Evolutionary conservation across 768 basidiomycete genomes (phyloP).

Genomic region (Naematelia encephala): DNA sequence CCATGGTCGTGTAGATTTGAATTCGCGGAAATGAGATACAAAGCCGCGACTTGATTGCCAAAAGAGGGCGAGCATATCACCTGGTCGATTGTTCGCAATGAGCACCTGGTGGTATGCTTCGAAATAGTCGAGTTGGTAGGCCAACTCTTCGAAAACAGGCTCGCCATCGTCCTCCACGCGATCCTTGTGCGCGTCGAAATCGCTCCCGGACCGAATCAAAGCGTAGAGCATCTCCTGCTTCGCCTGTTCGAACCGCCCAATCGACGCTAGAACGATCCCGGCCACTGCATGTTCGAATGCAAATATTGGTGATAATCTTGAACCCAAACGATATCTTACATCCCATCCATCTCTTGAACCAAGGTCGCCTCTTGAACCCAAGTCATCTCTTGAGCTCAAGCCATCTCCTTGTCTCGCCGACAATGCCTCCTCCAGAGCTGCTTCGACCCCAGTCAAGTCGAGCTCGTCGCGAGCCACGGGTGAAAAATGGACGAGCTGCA

Average conservation of each 20-base stretch:
- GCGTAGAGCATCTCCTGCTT: background rate
- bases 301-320: background rate
- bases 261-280: background rate
- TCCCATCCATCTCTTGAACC: too few relatives aligned
- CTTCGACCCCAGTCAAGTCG: background rate
- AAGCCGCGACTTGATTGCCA: background rate
- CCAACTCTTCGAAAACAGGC: background rate
- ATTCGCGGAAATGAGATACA: background rate
- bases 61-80: background rate
- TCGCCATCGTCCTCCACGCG: background rate
- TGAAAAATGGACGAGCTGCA: background rate
- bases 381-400: too few relatives aligned
- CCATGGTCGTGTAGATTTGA: background rate
- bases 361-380: too few relatives aligned
- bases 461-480: background rate
- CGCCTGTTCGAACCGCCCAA: background rate
- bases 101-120: background rate
- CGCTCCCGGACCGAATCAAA: background rate
- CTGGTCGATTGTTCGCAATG: background rate
- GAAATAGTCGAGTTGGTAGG: background rate
- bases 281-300: background rate
- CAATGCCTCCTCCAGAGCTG: too few relatives aligned
- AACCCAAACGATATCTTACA: background rate
- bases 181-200: background rate
- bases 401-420: too few relatives aligned